Percentiles rank a stretch among this genome's conserved stretches.
These are phyloP conservation scores for Pholiota conissans DNA, from an alignment of 768 basidiomycete species.

Conservation along the genomic window DNA sequence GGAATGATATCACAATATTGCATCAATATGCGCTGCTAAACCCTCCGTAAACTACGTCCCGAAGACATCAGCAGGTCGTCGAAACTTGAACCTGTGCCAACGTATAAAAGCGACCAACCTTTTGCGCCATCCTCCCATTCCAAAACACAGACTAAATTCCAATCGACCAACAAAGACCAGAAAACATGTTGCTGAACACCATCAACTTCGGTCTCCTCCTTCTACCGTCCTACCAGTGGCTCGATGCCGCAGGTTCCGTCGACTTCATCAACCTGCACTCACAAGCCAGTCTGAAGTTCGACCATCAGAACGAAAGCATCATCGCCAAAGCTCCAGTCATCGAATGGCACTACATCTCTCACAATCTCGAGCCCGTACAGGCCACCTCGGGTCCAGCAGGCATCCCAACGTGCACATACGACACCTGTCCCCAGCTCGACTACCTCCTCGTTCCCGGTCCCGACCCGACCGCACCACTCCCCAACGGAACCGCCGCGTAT, in stretches of 20 bases:
- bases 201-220: conserved; percentile 23
- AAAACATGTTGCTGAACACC: not conserved
- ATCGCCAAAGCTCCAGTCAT: conserved; percentile 20
- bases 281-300: not conserved
- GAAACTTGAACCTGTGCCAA: too few relatives aligned
- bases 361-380: conserved; percentile 18
- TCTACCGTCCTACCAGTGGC: conserved; percentile 23
- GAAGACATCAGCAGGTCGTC: too few relatives aligned
- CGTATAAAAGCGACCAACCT: too few relatives aligned
- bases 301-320: conserved; percentile 2
- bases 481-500: conserved; percentile 17
- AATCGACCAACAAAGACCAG: too few relatives aligned
- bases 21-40: too few relatives aligned
- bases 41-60: too few relatives aligned
- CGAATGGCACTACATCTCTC: conserved; percentile 26
- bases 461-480: conserved; percentile 10
- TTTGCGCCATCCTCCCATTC: too few relatives aligned
- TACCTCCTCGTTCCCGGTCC: conserved; percentile 27
- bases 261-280: conserved; percentile 26
- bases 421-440: conserved; percentile 20
- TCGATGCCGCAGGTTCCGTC: conserved; percentile 25
- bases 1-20: too few relatives aligned
- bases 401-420: conserved; percentile 22
- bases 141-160: too few relatives aligned
- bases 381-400: conserved; percentile 5